Base-by-base conservation (phyloP, 75 land plant species). In the Picea sitchensis region DNA sequence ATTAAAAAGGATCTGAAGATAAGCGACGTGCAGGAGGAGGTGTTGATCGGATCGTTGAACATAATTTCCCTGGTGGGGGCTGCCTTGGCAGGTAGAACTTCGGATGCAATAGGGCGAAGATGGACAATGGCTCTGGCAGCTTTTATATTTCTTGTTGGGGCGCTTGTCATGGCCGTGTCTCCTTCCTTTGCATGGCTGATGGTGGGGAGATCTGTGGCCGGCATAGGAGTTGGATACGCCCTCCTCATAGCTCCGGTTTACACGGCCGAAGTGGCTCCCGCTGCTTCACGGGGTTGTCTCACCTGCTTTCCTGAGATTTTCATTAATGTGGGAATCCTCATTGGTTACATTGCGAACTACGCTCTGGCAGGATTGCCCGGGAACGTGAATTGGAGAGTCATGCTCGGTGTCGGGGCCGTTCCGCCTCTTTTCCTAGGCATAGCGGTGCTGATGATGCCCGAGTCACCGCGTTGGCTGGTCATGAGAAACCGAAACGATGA, bases 401-500 rank as follows among this genome's bases (percentile, higher is more conserved):
- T 96, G 98, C 84, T 96, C 20, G 97, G 92, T 8, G 4, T 91
- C 2, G 97, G 95, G 2, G 89, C 82, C 61, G 15, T 92, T 6
- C 98, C 98, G 0, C 86, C 98, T 3, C 34, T 89, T 20, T 75
- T 61, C n/a, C 74, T 96, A 7, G 91, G 77, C 1, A 0, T 81
- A 14, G 91, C 87, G 5, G 96, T 91, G 32, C 65, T 91, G 2
- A 21, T 81, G 13, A 94, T 96, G 97, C 98, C 98, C 5, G 98
- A 96, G 62, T 94, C 97, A 30, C 98, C 98, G 5, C 88, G 98
- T 30, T 96, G 98, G 98, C 96, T 94, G 14, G 88, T 91, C 67
- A 92, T 91, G 89, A 84, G 85, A 59, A 83, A 86, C 71, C 83
- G 90, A n/a, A 1, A 77, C 5, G 81, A 56, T 3, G 89, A 93